Evolutionary conservation across 192 early-diverging fungal genomes (phyloP), one percentile per base, ranked within the genome.

Genomic region (Podila minutissima): DNA sequence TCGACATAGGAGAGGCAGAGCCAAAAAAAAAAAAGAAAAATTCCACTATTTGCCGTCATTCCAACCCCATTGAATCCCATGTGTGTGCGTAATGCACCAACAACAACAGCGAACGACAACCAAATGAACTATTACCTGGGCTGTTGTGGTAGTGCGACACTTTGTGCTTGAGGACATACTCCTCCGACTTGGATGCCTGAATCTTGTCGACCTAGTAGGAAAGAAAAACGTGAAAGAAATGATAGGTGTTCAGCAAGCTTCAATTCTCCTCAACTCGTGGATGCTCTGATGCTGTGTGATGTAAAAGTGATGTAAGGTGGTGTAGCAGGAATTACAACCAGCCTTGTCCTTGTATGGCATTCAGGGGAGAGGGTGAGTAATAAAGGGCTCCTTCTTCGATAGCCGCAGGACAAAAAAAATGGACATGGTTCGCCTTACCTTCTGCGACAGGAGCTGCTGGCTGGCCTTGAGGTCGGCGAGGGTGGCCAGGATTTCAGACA

Each of bases 181-280:
- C 67, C 2, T 72, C 71, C 60, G 35, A 37, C 35, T 81, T 62
- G 31, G 28, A 31, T 33, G 59, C 65, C 55, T 81, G 77, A 8
- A 81, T 69, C 49, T 81, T 73, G 66, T 81, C 77, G 29, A 81
- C 77, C 77, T 81, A 46, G 41, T 2, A 17, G 15, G 15, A 15
- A 46, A 11, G 15, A 11, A 46, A 46, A 8, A 46, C 41, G 41
- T 46, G 41, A 0, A 46, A 13, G 41, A 46, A 17, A 46, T 46
- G 7, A 41, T 41, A 41, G 38, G 38, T 41, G 38, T 12, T 41
- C 15, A 46, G 41, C 41, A 46, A 1, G 3, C 29, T 37, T 37
- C 35, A 37, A 46, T 15, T 37, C 10, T 4, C 9, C 6, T 8
- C 6, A 33, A 33, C 35, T 37, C 35, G 6, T 33, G 9, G 35